Base-by-base conservation (phyloP, 2,329 filamentous ascomycete species). In the Colletotrichum eremochloae region DNA sequence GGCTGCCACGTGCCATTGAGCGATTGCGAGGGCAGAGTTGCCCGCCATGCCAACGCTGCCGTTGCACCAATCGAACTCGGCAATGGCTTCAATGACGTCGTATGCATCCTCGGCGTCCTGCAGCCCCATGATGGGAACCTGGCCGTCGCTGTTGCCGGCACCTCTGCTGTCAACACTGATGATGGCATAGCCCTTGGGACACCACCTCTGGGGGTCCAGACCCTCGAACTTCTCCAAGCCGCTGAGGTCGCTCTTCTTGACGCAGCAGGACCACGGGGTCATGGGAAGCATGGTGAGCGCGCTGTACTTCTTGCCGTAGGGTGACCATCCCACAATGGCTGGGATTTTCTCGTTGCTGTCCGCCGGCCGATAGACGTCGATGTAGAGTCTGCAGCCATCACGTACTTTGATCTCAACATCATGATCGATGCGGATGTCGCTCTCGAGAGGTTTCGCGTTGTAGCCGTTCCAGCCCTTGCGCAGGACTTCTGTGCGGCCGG, bases 241-340 rank as follows among this genome's bases (percentile, higher is more conserved):
- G 38, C 75, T 77, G n/a, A 76, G 68, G 55, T 75, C 67, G 46
- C 67, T 56, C 15, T 62, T 57, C 42, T 71, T 67, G 7, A 78
- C 72, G 24, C 76, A 77, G 60, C 76, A 74, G 44, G 74, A 56
- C 75, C 75, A 76, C 31, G 67, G 48, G 40, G 63, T 67, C 56
- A 76, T 75, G 56, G 76, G 75, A n/a, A 84, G 77, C 78, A 84
- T 84, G 20, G 80, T 76, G 6, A 85, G 74, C 2, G 80, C 81
- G 29, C 79, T 82, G 72, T 81, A 84, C 74, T 85, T 84, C 75
- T 87, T 87, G 38, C 85, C 85, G 71, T 84, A 87, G n/a, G 80
- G 81, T 5, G 80, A 82, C 84, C 84, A 87, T 63, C 79, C 79
- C 2, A 87, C 75, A 42, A 86, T 78, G 4, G 83, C 84, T 2